Conservation (phyloP, 768 basidiomycete genomes). For the Lenzites betulinus region DNA sequence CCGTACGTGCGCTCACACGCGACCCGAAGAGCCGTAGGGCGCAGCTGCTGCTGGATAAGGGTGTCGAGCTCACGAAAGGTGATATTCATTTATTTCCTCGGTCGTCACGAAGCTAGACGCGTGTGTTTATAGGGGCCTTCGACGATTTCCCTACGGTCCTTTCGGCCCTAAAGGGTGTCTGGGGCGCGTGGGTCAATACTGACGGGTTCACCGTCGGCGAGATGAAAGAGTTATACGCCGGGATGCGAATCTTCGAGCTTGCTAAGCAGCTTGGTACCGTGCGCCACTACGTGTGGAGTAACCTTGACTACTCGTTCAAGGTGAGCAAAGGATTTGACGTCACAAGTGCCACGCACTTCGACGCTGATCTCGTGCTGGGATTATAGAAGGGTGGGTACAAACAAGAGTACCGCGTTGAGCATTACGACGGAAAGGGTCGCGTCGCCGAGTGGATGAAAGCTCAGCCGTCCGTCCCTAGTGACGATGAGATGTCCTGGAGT, state of each 20-base stretch:
- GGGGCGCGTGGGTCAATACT: conserved; percentile 41
- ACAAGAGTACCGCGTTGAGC: conserved; percentile 39
- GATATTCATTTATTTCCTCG: neutral
- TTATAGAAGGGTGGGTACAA: conserved; percentile 26
- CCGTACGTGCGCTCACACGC: conserved; percentile 43
- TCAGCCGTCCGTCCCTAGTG: conserved; percentile 38
- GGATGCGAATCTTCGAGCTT: conserved; percentile 45
- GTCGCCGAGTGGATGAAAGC: conserved; percentile 40
- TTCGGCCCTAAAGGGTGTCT: conserved; percentile 36
- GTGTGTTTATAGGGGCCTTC: conserved; percentile 33
- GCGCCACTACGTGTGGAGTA: conserved; percentile 44
- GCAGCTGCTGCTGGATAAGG: conserved; percentile 35
- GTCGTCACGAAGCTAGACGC: conserved; percentile 19
- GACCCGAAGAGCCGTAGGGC: conserved; percentile 36
- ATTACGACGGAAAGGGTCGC: conserved; percentile 43
- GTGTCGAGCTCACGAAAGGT: conserved; percentile 42
- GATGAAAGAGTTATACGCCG: conserved; percentile 40
- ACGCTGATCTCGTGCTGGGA: conserved; percentile 37
- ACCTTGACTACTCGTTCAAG: conserved; percentile 42
- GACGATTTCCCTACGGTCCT: conserved; percentile 33
- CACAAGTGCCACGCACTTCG: conserved; percentile 39
- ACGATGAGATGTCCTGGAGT: conserved; percentile 40
- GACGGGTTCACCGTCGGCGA: conserved; percentile 42
- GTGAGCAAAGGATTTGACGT: conserved; percentile 35
- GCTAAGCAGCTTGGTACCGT: conserved; percentile 37